Evolutionary conservation across 345 rosid species (phyloP), one percentile per base, ranked within the genome.

Genomic region (Pugionium cornutum): DNA sequence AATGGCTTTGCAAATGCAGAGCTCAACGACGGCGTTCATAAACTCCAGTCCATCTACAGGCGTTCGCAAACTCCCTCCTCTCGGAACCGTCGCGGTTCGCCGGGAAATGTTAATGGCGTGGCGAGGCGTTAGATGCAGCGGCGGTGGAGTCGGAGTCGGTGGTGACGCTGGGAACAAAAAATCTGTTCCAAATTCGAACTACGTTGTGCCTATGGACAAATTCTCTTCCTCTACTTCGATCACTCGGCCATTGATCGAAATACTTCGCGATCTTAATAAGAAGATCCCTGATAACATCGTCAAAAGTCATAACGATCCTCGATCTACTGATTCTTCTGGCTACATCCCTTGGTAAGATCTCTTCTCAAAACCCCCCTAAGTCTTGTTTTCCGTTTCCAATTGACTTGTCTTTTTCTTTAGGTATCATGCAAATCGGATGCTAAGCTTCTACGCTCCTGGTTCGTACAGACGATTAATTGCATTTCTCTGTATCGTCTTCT

Each of bases 361-460:
- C 18, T 18, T 18, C 18, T 18, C 18, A 18, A 18, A 18, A 18
- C 18, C 18, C 18, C 18, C 18, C 18, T 18, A 18, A 18, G 18
- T 18, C 18, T 18, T 18, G 18, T 18, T 18, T 18, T 18, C 18
- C 18, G 18, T 18, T 18, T 18, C 18, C 18, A 18, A 18, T 18
- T 18, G 18, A 18, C 18, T 18, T 18, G 18, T 18, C 8, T 42
- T 46, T 31, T 2, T 27, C 43, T 29, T 2, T 57, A 92, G 99
- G 99, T 90, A 73, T 76, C 97, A 92, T 64, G 98, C 98, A 64
- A 92, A 92, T 71, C 89, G 97, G 64, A 92, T 92, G 98, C 59
- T 92, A 62, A 92, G 98, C 86, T 92, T 92, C 84, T 87, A 83
- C 57, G 98, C 98, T 30, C 96, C 98, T 30, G 98, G 98, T 90